phyloP scores from a whole-genome alignment of 2,329 filamentous ascomycete species.

The Triangularia setosa region DNA sequence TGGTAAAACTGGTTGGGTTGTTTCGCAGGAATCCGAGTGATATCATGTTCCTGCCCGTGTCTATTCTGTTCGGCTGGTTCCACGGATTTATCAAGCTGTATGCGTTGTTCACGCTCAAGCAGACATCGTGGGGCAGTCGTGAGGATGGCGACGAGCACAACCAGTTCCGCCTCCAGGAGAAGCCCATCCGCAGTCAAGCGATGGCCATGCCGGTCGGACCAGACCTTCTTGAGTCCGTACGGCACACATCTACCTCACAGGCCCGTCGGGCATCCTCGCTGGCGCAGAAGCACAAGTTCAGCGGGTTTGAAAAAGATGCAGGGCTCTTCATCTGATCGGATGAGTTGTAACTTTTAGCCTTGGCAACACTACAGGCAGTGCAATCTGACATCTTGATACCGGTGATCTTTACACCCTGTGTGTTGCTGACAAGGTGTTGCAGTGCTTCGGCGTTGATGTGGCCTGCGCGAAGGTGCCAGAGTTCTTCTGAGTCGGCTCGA shows the following conservation, averaged over 20 bases:
- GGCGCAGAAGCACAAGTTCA: constrained; percentile 15
- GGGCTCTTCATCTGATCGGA: not conserved
- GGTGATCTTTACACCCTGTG: no score
- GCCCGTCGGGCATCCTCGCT: constrained; percentile 12
- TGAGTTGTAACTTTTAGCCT: no score
- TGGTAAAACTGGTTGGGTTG: constrained; percentile 83
- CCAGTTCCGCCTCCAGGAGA: constrained; percentile 30
- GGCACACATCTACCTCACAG: constrained; percentile 8
- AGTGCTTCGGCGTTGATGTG: no score
- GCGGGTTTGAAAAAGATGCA: no score
- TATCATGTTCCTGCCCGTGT: constrained; percentile 75
- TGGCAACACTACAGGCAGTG: no score
- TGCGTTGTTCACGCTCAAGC: constrained; percentile 72
- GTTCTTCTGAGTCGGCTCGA: no score
- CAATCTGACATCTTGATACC: no score
- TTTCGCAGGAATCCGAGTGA: constrained; percentile 82
- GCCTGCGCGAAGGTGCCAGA: no score
- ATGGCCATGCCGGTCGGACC: constrained; percentile 34
- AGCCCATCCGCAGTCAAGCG: constrained; percentile 32
- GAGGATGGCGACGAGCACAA: constrained; percentile 87
- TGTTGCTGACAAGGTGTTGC: no score
- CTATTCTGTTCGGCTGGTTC: constrained; percentile 86
- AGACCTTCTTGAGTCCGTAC: constrained; percentile 23
- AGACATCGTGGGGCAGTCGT: constrained; percentile 96
- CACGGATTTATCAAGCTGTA: constrained; percentile 92